Evolutionary conservation across 148 eudicot species (phyloP), one percentile per base, ranked within the genome.

Genomic region (Persicaria maculosa): DNA sequence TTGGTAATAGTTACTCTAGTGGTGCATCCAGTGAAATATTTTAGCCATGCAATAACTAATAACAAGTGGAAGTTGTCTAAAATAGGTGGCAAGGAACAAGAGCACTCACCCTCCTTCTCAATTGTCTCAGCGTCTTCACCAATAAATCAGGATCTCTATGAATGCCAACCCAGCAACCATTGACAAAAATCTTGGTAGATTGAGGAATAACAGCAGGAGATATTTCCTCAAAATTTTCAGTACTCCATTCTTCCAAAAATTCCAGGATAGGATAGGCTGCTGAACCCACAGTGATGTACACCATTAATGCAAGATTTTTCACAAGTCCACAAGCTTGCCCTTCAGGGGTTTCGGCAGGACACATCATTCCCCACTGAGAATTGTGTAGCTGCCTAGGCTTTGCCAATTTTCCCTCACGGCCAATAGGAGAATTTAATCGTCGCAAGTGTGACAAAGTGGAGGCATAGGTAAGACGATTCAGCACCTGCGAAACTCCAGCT

Each of bases 331-430:
- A 95, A 46, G 99, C 99, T 80, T 94, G 98, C 72, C 98, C 98
- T 86, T 94, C 99, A 76, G 99, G 99, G 31, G 99, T 92, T 83
- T 95, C 97, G 62, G 99, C 99, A 71, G 99, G 99, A 79, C 99
- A 95, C 99, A 95, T 95, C 99, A 95, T 95, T 72, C 99, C 97
- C 99, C 99, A 95, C 75, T 95, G 99, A 1, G 99, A 95, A 84
- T 95, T 95, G 74, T 95, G 99, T 82, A 95, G 78, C 86, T 95
- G 99, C 83, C 99, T 87, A 44, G 99, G 99, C 79, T 95, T 95
- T 50, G 99, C 97, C 85, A 95, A 82, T 81, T 95, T 95, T 59
- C 97, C 99, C 86, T 92, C 99, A 72, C 99, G 97, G 45, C 99
- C 99, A 70, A 95, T 95, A 53, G 99, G 99, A 69, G 99, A 95